These are phyloP conservation scores for Hemisphaericaspora nanyangensis DNA, from an alignment of 805 yeast genomes.

Conservation along the genomic window DNA sequence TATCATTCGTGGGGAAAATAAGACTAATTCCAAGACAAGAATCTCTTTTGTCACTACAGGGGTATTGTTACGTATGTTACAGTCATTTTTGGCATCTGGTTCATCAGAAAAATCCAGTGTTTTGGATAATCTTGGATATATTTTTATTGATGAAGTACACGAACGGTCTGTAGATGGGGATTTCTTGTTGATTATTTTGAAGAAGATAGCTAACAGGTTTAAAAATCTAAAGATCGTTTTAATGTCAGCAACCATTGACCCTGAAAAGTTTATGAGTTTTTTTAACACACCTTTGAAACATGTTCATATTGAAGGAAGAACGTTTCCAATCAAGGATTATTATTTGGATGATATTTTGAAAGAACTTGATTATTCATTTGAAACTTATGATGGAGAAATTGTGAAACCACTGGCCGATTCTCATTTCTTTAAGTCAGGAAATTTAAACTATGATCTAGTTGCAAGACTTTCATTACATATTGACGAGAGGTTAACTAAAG, in stretches of 20 bases:
- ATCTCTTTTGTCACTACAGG: slow-evolving; percentile 92
- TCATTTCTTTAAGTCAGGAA: slow-evolving; percentile 59
- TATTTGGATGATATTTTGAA: slow-evolving; percentile 67
- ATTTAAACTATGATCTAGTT: slow-evolving; percentile 71
- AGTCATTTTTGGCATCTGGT: slow-evolving; percentile 37
- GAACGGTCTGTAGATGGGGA: slow-evolving; percentile 92
- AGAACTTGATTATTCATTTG: slow-evolving; percentile 53
- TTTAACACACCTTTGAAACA: slow-evolving; percentile 55
- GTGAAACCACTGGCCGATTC: slow-evolving; percentile 63
- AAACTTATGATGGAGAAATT: slow-evolving; percentile 34
- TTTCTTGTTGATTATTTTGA: slow-evolving; percentile 72
- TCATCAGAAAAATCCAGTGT: slow-evolving; percentile 21
- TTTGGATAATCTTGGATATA: slow-evolving; percentile 57
- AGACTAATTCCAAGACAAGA: slow-evolving; percentile 56
- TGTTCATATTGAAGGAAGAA: slow-evolving; percentile 86
- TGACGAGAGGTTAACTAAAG: slow-evolving; percentile 43
- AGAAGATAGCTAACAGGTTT: slow-evolving; percentile 48
- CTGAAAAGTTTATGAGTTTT: slow-evolving; percentile 60
- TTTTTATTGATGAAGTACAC: slow-evolving; percentile 94
- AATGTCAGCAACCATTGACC: slow-evolving; percentile 93
- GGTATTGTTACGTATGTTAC: slow-evolving; percentile 82
- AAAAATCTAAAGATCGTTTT: slow-evolving; percentile 64
- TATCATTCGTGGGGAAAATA: slow-evolving; percentile 85
- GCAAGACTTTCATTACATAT: slow-evolving; percentile 51
- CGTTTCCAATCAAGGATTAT: slow-evolving; percentile 81